phyloP scores from a whole-genome alignment of 768 basidiomycete species.

The Pleurotus platypus region DNA sequence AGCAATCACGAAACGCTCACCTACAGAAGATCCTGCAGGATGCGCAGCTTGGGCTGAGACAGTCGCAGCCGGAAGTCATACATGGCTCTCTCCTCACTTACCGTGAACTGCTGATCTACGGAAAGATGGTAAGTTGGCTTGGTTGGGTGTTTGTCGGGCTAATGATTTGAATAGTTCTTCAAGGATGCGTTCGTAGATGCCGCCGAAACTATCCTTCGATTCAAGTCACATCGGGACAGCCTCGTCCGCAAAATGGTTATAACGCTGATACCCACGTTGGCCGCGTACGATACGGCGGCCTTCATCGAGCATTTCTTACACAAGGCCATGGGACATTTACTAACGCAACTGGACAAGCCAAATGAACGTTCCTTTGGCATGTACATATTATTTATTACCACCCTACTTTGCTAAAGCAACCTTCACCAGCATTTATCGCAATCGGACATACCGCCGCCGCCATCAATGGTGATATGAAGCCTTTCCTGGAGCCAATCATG shows the following conservation, averaged over 20 bases:
- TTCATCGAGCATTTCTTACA: slow-evolving; percentile 91
- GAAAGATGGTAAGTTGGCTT: slow-evolving; percentile 76
- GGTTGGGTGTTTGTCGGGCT: not conserved
- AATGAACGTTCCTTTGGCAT: slow-evolving; percentile 84
- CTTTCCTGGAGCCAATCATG: slow-evolving; percentile 91
- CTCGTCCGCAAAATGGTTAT: slow-evolving; percentile 94
- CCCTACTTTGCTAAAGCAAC: slow-evolving; percentile 10
- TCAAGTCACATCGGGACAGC: slow-evolving; percentile 82
- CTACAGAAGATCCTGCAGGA: slow-evolving; percentile 84
- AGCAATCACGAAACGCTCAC: slow-evolving; percentile 61
- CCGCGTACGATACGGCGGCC: slow-evolving; percentile 89
- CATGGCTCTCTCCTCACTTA: slow-evolving; percentile 92
- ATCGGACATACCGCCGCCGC: slow-evolving; percentile 93
- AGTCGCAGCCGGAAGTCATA: slow-evolving; percentile 79
- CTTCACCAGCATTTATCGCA: slow-evolving; percentile 78
- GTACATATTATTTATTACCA: slow-evolving; percentile 15
- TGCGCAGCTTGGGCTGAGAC: slow-evolving; percentile 79
- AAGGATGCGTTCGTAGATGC: slow-evolving; percentile 81
- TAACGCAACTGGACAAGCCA: slow-evolving; percentile 85
- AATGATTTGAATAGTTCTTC: slow-evolving; percentile 63
- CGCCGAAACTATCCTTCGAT: slow-evolving; percentile 86
- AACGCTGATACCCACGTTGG: slow-evolving; percentile 91
- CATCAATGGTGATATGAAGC: slow-evolving; percentile 93
- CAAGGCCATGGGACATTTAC: slow-evolving; percentile 89
- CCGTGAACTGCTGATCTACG: slow-evolving; percentile 86